Evolutionary conservation across 768 basidiomycete species (phyloP).

Genomic region (Rubroboletus satanas): DNA sequence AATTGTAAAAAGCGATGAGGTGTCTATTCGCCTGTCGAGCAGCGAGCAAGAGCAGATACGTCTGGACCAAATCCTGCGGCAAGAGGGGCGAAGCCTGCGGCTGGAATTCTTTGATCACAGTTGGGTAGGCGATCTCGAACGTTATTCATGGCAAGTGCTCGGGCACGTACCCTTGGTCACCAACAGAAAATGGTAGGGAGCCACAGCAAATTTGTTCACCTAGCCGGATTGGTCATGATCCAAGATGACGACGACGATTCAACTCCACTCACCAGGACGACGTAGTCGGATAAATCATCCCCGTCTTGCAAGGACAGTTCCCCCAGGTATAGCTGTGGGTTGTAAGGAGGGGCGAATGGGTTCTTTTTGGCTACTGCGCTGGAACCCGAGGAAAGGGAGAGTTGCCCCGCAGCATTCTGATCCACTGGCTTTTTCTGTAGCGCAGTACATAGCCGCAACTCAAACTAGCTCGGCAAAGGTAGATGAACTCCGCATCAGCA

Average conservation of each 20-base stretch:
- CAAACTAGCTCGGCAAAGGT: constrained; percentile 52
- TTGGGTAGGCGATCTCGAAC: not conserved
- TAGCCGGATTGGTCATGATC: constrained; percentile 28
- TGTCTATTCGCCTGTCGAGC: constrained; percentile 56
- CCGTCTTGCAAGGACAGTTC: constrained; percentile 54
- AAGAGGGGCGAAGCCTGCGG: constrained; percentile 77
- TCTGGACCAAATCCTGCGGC: constrained; percentile 74
- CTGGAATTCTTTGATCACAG: constrained; percentile 51
- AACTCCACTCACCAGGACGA: constrained; percentile 56
- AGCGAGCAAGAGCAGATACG: constrained; percentile 70
- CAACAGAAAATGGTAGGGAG: constrained; percentile 83
- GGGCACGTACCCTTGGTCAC: constrained; percentile 69
- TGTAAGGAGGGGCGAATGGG: constrained; percentile 88
- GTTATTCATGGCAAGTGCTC: not conserved
- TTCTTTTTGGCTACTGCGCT: constrained; percentile 37
- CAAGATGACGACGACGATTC: not conserved
- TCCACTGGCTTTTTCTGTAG: constrained; percentile 70
- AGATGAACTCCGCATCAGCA: not conserved
- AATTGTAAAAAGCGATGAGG: constrained; percentile 89
- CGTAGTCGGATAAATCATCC: constrained; percentile 54
- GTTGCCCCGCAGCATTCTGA: constrained; percentile 42
- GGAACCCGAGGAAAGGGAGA: constrained; percentile 24
- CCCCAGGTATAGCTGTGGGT: constrained; percentile 68
- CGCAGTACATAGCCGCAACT: constrained; percentile 82
- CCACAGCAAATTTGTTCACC: constrained; percentile 86